These are phyloP conservation scores for Kurtzmaniella quercitrusa DNA, from an alignment of 1,139 yeast genomes.

Conservation along the genomic window DNA sequence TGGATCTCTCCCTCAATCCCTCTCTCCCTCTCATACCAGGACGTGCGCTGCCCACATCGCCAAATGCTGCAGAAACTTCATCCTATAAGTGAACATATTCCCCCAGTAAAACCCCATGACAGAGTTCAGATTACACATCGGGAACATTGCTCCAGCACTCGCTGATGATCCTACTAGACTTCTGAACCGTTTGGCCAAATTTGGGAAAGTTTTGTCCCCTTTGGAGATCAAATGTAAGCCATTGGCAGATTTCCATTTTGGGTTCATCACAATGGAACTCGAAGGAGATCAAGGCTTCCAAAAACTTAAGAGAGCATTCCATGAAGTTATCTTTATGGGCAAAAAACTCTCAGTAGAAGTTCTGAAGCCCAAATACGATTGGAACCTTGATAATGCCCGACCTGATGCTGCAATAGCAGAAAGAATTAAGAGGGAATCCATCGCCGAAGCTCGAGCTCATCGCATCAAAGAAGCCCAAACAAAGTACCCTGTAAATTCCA, in stretches of 20 bases:
- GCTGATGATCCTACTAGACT: constrained; percentile 42
- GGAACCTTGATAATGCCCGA: constrained; percentile 40
- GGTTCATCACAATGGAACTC: constrained; percentile 58
- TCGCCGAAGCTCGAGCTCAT: constrained; percentile 39
- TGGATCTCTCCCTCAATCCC: background rate
- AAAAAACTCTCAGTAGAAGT: constrained; percentile 51
- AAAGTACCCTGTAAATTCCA: constrained; percentile 22
- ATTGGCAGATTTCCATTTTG: constrained; percentile 53
- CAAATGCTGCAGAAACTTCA: background rate
- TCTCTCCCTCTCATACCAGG: background rate
- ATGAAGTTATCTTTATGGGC: constrained; percentile 76
- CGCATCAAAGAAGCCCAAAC: constrained; percentile 39
- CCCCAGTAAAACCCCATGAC: constrained; percentile 6
- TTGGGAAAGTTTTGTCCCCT: constrained; percentile 41
- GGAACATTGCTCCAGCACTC: constrained; percentile 56
- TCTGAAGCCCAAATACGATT: constrained; percentile 36
- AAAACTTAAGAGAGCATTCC: constrained; percentile 51
- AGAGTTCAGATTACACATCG: constrained; percentile 55
- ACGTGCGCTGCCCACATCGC: background rate
- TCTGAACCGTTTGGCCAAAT: constrained; percentile 41
- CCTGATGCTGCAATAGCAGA: constrained; percentile 30
- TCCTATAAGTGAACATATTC: background rate
- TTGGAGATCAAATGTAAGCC: constrained; percentile 51
- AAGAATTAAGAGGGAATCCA: constrained; percentile 25
- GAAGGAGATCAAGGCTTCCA: constrained; percentile 30